These are phyloP conservation scores for Cucurbitaria berberidis DNA, from an alignment of 2,329 filamentous ascomycete species.

Conservation along the genomic window DNA sequence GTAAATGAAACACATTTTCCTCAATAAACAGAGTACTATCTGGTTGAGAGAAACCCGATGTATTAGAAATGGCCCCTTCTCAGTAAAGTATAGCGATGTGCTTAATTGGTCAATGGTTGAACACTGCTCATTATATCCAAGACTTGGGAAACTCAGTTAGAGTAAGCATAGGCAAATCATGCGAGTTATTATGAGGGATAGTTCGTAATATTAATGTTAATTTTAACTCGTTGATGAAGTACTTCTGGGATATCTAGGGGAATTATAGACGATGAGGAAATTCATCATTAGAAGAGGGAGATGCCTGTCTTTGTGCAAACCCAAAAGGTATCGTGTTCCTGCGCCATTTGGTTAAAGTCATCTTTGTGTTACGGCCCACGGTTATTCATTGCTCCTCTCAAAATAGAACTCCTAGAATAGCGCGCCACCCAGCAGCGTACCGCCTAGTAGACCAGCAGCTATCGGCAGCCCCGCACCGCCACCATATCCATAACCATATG, in stretches of 20 bases:
- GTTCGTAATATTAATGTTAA: not conserved
- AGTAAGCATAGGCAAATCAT: not conserved
- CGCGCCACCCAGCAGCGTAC: constrained; percentile 40
- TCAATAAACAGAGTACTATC: too few relatives aligned
- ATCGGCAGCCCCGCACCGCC: constrained; percentile 46
- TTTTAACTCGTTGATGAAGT: not conserved
- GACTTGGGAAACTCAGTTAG: too few relatives aligned
- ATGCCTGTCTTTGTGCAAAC: not conserved
- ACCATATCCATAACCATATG: constrained; percentile 47
- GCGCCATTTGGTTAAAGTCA: not conserved
- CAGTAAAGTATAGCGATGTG: not conserved
- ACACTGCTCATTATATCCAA: not conserved
- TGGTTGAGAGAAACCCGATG: too few relatives aligned
- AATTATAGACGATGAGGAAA: not conserved
- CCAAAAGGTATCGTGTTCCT: not conserved
- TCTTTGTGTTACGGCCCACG: not conserved
- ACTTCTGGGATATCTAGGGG: not conserved
- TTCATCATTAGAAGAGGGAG: not conserved
- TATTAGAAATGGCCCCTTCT: too few relatives aligned
- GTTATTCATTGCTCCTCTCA: not conserved
- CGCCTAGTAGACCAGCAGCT: constrained; percentile 44
- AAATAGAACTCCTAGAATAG: constrained; percentile 25
- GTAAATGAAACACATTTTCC: too few relatives aligned
- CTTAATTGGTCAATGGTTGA: not conserved
- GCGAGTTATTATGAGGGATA: not conserved